A percentile compares a stretch with the other conserved stretches of the same genome.
phyloP scores from a whole-genome alignment of 2,329 filamentous ascomycete genomes.

The Xylariomycetidae sp. region DNA sequence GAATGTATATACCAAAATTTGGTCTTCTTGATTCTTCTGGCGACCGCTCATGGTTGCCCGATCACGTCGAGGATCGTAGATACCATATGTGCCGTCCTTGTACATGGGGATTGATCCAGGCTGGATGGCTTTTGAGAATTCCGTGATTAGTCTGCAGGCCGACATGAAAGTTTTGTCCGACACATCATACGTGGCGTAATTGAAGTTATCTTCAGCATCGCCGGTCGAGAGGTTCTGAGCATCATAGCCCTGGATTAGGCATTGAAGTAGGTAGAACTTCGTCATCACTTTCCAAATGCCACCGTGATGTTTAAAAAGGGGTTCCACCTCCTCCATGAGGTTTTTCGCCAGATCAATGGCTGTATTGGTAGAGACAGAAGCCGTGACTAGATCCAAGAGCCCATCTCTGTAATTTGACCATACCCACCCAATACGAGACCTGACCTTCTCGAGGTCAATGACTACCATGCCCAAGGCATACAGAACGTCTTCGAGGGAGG shows the following conservation, averaged over 20 bases:
- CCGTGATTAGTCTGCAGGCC: slow-evolving; percentile 10
- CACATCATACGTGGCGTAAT: slow-evolving; percentile 24
- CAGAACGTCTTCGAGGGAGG: slow-evolving; percentile 19
- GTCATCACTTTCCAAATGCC: slow-evolving; percentile 17
- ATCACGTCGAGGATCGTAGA: slow-evolving; percentile 22
- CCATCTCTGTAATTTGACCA: slow-evolving; percentile 25
- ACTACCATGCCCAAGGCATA: slow-evolving; percentile 23
- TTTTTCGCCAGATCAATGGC: slow-evolving; percentile 29
- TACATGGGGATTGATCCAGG: slow-evolving; percentile 11
- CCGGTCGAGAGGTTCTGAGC: slow-evolving; percentile 5
- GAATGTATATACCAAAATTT: slow-evolving; percentile 26
- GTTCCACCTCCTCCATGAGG: slow-evolving; percentile 26
- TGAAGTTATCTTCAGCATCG: slow-evolving; percentile 11
- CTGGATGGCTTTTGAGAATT: slow-evolving; percentile 10
- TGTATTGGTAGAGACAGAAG: slow-evolving; percentile 33
- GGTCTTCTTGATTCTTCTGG: slow-evolving; percentile 32
- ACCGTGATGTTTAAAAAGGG: slow-evolving; percentile 17
- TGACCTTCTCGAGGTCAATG: slow-evolving; percentile 26
- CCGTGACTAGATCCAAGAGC: slow-evolving; percentile 25
- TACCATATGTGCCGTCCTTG: slow-evolving; percentile 19
- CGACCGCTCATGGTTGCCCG: slow-evolving; percentile 17
- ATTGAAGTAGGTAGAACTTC: slow-evolving; percentile 11
- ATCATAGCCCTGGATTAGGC: slow-evolving; percentile 11
- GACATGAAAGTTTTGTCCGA: slow-evolving; percentile 16
- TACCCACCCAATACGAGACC: slow-evolving; percentile 22